Evolutionary conservation across 108 stramenopile genomes (phyloP), one percentile per base, ranked within the genome.

Genomic region (Stephanodiscus triporus): DNA sequence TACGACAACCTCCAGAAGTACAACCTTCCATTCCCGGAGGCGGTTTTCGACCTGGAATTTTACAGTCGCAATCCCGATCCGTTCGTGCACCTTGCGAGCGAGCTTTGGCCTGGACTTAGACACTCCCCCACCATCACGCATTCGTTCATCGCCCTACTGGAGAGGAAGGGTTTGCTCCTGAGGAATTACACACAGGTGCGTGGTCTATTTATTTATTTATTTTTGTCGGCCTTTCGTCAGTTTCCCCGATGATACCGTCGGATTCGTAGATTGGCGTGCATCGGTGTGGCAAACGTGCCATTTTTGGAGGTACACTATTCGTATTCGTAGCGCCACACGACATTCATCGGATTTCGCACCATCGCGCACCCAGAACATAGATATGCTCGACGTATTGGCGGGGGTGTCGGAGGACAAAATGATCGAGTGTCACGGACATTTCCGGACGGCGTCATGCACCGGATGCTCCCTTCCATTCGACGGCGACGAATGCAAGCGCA

Each of bases 381-480:
- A 98, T 73, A 92, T 92, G 42, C 72, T 98, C 57, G 98, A 98
- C 66, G 68, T 75, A 29, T 58, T 89, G 26, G 94, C 95, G 9
- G 95, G 95, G 6, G 78, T 96, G 17, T 82, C 86, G 9, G 83
- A 78, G 30, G 96, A 97, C 7, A 75, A 84, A 68, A 58, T 96
- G 43, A 82, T 98, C 22, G 94, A 97, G 80, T 95, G 95, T 58
- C 97, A 98, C 70, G 97, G 97, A 22, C 88, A 92, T 64, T 95
- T 97, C 58, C 89, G 94, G 8, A 87, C 90, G 1, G 78, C 90
- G 6, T 81, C 86, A 0, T 95, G 94, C 63, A 88, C 82, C 17
- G 42, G 61, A 1, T 95, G 94, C 63, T 48, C 66, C 0, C 20
- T 23, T 11, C 30, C 76, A 9, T 77, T 75, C 58, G 87, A 91